Evolutionary conservation across 805 yeast species (phyloP).

Genomic region (Candida arabinofermentans): DNA sequence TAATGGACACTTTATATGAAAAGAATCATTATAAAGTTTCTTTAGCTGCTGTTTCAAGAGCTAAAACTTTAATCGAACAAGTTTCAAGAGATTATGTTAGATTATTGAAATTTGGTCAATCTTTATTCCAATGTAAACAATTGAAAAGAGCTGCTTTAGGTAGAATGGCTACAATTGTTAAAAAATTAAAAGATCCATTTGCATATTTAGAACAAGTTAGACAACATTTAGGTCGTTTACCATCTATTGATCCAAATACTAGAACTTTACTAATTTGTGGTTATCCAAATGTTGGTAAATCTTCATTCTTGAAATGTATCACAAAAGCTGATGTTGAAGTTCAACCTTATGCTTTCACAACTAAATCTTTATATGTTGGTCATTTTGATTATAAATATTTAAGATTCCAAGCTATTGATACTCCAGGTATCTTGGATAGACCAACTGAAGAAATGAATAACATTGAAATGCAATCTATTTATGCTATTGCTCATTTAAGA

Average conservation of each 20-base stretch:
- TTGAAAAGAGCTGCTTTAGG: slow-evolving; percentile 98
- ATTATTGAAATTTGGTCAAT: slow-evolving; percentile 94
- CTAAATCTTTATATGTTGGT: slow-evolving; percentile 95
- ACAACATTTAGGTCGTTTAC: slow-evolving; percentile 98
- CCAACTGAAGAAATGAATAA: slow-evolving; percentile 99
- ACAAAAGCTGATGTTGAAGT: slow-evolving; percentile 99
- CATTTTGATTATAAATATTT: slow-evolving; percentile 97
- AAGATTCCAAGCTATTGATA: slow-evolving; percentile 97
- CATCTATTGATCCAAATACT: slow-evolving; percentile 97
- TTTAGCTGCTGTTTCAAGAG: slow-evolving; percentile 89
- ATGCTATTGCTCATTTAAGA: slow-evolving; percentile 97
- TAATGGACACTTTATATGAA: slow-evolving; percentile 96
- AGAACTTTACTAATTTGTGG: slow-evolving; percentile 97
- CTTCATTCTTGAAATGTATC: slow-evolving; percentile 87
- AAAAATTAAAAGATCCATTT: slow-evolving; percentile 92
- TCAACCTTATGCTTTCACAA: slow-evolving; percentile 98
- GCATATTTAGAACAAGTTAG: slow-evolving; percentile 95
- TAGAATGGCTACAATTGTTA: slow-evolving; percentile 98
- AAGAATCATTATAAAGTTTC: slow-evolving; percentile 98
- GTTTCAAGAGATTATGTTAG: slow-evolving; percentile 94
- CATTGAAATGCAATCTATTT: slow-evolving; percentile 98
- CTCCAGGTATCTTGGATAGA: slow-evolving; percentile 97
- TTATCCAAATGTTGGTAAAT: slow-evolving; percentile 98
- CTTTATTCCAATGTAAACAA: slow-evolving; percentile 97
- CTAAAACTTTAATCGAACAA: slow-evolving; percentile 91